These are phyloP conservation scores for Cryptococcus sp. DNA, from an alignment of 1,284 basidiomycete genomes.

Conservation along the genomic window DNA sequence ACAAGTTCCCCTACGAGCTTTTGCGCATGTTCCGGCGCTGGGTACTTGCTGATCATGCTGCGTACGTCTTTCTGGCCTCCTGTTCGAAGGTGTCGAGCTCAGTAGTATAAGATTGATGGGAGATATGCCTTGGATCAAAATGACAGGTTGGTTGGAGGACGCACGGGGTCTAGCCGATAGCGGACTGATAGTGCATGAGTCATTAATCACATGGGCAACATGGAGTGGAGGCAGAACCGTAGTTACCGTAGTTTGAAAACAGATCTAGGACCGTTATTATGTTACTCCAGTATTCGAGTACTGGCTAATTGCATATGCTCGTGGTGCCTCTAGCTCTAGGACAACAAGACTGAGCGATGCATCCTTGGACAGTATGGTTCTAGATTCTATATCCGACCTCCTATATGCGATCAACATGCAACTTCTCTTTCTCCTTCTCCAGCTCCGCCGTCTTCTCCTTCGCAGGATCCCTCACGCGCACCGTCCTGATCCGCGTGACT, in stretches of 20 bases:
- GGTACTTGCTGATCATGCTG: constrained; percentile 25
- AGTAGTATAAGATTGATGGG: too few relatives aligned
- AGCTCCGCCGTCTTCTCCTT: constrained; percentile 12
- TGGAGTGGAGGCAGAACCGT: too few relatives aligned
- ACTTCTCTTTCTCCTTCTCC: constrained; percentile 10
- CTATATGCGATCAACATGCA: constrained; percentile 32
- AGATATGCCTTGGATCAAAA: too few relatives aligned
- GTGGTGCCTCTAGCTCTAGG: too few relatives aligned
- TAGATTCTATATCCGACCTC: background rate
- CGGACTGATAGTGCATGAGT: too few relatives aligned
- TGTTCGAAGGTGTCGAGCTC: too few relatives aligned
- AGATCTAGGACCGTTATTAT: background rate
- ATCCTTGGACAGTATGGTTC: background rate
- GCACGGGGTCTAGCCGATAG: too few relatives aligned
- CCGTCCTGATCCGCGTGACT: constrained; percentile 14
- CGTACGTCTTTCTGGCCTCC: too few relatives aligned
- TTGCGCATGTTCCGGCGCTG: constrained; percentile 46
- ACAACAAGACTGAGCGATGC: background rate
- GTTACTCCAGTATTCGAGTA: too few relatives aligned
- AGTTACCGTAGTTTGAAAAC: background rate
- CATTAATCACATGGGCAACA: too few relatives aligned
- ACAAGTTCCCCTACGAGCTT: constrained; percentile 43
- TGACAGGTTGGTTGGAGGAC: too few relatives aligned
- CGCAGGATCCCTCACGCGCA: constrained; percentile 5
- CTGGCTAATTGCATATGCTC: too few relatives aligned